Evolutionary conservation across 202 grass and related monocot species (phyloP).

Genomic region (Bolboschoenoplectus hybrid): DNA sequence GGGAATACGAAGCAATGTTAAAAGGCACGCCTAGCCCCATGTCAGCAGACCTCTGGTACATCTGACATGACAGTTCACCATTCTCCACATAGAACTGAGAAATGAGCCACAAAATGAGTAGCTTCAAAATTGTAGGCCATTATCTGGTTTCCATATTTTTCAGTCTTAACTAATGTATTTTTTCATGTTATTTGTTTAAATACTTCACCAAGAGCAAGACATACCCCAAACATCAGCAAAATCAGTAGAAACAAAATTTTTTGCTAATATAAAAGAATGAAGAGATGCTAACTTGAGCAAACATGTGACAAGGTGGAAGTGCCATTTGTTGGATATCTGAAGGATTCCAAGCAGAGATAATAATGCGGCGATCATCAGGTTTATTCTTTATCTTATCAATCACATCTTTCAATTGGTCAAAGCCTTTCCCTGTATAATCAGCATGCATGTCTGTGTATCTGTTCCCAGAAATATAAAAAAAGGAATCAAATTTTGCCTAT

Average conservation of each 20-base stretch:
- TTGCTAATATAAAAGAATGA: slow-evolving; percentile 14
- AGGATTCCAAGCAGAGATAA: slow-evolving; percentile 89
- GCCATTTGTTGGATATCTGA: slow-evolving; percentile 89
- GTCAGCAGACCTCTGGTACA: slow-evolving; percentile 95
- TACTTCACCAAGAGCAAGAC: not conserved
- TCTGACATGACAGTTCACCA: slow-evolving; percentile 89
- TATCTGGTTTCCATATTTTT: not conserved
- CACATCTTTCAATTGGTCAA: slow-evolving; percentile 80
- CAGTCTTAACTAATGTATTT: not conserved
- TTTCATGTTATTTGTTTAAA: not conserved
- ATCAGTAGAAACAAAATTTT: not conserved
- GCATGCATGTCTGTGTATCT: slow-evolving; percentile 90
- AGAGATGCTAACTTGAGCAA: slow-evolving; percentile 63
- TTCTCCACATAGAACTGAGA: slow-evolving; percentile 76
- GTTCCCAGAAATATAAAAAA: slow-evolving; percentile 20
- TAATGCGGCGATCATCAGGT: slow-evolving; percentile 77
- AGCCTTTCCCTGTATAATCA: slow-evolving; percentile 86
- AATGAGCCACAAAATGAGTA: not conserved
- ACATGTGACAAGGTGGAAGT: slow-evolving; percentile 92
- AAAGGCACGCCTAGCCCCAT: slow-evolving; percentile 94
- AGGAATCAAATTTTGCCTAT: slow-evolving; percentile 15
- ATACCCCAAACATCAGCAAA: not conserved
- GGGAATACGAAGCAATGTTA: slow-evolving; percentile 87
- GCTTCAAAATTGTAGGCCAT: not conserved
- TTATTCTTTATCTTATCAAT: slow-evolving; percentile 93